Base-by-base conservation (phyloP, 371 early-diverging fungal genomes). In the Fennellomyces sp. region DNA sequence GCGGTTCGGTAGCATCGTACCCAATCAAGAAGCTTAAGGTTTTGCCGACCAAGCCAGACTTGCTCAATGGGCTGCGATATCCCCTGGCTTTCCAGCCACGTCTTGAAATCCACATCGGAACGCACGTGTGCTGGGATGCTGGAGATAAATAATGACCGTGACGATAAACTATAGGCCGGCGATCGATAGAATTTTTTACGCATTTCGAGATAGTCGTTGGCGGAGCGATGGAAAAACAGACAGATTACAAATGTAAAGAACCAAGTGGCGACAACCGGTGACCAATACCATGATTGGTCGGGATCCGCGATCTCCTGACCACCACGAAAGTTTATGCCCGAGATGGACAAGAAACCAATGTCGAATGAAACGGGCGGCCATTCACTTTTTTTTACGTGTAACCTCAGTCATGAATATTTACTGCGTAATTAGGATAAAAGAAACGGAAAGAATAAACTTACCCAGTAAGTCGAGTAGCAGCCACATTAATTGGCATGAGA, bases 41-140 rank as follows among this genome's bases (percentile, higher is more conserved):
- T 78, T 36, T 86, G 78, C 45, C 90, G 78, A 51, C 88, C 92
- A 13, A 91, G 72, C 28, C 86, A 69, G 1, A 76, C 85, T 64
- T 86, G 84, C 21, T 72, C 65, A 13, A 85, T 77, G 21, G 68
- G 66, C 7, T 71, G 61, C n/a, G 54, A 56, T 25, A 77, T 45
- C 10, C 70, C 68, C 28, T 76, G 35, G 10, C 17, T 19, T 38
- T 60, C 23, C 53, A 90, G 61, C 67, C 78, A 90, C 8, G 64
- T 35, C 26, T 53, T 55, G 35, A 91, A 67, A 11, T 68, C 66
- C 1, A 59, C 58, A 35, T 85, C 82, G 30, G 58, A 72, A 42
- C 81, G 85, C 53, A 87, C 59, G 13, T 69, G 63, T 0, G 68
- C 60, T 0, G 89, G 88, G 15, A 91, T 64, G 26, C 86, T 80